A percentile compares a stretch with the other conserved stretches of the same genome.
Evolutionary conservation across 2,329 filamentous ascomycete genomes (phyloP).

Genomic region (Colletotrichum theobromicola): DNA sequence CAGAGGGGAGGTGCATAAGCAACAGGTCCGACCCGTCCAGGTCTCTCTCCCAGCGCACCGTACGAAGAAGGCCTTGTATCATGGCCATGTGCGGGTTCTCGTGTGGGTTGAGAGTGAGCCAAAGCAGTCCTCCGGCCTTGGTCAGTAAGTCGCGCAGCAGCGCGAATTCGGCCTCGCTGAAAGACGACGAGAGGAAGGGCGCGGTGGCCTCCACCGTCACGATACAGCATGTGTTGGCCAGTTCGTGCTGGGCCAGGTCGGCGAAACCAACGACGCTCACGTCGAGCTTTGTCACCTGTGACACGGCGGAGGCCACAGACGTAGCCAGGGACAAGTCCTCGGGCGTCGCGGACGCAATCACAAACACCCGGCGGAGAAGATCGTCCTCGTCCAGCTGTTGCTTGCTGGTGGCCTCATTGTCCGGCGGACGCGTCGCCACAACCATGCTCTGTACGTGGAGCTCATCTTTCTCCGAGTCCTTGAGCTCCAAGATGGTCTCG

Average conservation of each 20-base stretch:
- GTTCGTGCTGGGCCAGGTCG: neutral
- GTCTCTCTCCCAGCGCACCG: constrained; percentile 2
- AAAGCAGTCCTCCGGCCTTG: neutral
- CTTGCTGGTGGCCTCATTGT: neutral
- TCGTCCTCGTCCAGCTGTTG: neutral
- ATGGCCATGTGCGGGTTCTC: neutral
- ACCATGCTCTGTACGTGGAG: neutral
- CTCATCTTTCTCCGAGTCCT: neutral
- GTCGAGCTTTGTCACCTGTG: neutral
- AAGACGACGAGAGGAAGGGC: neutral
- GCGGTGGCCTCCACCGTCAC: neutral
- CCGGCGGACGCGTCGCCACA: neutral
- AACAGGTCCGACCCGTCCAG: neutral
- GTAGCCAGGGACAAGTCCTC: neutral
- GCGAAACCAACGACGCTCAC: neutral
- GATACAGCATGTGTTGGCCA: neutral
- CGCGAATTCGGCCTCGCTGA: neutral
- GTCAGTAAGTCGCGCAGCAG: neutral
- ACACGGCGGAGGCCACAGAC: neutral
- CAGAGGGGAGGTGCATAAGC: neutral
- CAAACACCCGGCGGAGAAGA: neutral
- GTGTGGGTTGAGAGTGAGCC: neutral
- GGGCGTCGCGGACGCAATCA: neutral
- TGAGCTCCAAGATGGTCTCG: neutral
- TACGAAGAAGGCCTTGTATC: neutral